Evolutionary conservation across 2,329 filamentous ascomycete species (phyloP), one percentile per base, ranked within the genome.

Genomic region (Apiospora arundinis): DNA sequence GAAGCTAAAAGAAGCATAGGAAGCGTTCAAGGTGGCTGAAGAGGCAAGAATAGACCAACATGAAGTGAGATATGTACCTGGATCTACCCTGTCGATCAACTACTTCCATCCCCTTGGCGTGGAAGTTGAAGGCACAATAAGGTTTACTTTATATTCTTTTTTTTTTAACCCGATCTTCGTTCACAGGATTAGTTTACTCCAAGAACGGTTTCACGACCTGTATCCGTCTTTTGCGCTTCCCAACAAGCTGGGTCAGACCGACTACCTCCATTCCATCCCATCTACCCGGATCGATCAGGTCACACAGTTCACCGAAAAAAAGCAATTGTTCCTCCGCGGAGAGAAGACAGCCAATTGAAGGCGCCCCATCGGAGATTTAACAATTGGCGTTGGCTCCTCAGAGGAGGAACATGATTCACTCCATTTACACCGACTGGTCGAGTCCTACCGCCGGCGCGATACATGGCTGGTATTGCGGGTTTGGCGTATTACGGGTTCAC

Each of bases 51-150:
- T 21, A 37, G 11, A 60, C 18, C 0, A 8, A 25, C 9, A 32
- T 2, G 8, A 8, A 8, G 14, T 18, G 25, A 16, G 23, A 18
- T 63, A 63, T 37, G 28, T 5, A 14, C 21, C 37, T 63, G 56
- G 56, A 14, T 63, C 56, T 63, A 40, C 56, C 56, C 40, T 63
- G 21, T 40, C 11, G 18, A 40, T 1, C 18, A 23, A 63, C n/a
- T 23, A 21, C 21, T 12, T 23, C 56, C 56, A 11, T 40, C 9
- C 56, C 18, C 9, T 63, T 63, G 56, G 32, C 7, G 32, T 40
- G 56, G 52, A 14, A 63, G n/a, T 28, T n/a, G 56, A 63, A 63
- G 56, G 56, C 56, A 63, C 56, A 63, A 63, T 40, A 63, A 63
- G 56, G 56, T 63, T 63, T 63, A 14, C 56, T 40, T 63, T 12